Percentiles rank a stretch among this genome's conserved stretches.
phyloP scores from a whole-genome alignment of 2,329 filamentous ascomycete species.

The Diaporthe eres region DNA sequence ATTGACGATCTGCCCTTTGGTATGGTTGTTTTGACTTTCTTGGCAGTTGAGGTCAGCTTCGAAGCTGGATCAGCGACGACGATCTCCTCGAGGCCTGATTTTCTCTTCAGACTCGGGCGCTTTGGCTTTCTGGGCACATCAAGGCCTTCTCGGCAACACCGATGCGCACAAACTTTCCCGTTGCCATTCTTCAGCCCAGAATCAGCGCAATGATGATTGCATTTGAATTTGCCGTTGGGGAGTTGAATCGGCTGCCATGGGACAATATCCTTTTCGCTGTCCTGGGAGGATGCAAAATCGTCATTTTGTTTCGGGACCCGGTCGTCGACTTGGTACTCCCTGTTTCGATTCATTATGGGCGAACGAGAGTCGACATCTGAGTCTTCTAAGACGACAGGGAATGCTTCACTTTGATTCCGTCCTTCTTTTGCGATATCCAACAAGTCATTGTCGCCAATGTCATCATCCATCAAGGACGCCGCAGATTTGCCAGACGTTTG shows the following conservation, averaged over 20 bases:
- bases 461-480: slow-evolving; percentile 49
- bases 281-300: background rate
- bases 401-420: too few relatives aligned
- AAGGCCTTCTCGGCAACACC: slow-evolving; percentile 79
- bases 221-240: slow-evolving; percentile 80
- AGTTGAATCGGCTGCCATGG: slow-evolving; percentile 63
- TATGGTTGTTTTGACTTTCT: background rate
- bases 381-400: background rate
- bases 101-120: slow-evolving; percentile 49
- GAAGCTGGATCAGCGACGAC: background rate
- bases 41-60: background rate
- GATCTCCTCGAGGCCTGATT: slow-evolving; percentile 43
- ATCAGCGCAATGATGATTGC: slow-evolving; percentile 76
- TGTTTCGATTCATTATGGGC: background rate
- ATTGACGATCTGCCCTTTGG: background rate
- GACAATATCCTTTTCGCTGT: background rate
- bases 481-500: background rate
- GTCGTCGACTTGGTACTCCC: background rate
- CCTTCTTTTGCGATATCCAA: slow-evolving; percentile 50
- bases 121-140: slow-evolving; percentile 70
- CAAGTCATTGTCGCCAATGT: slow-evolving; percentile 59
- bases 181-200: slow-evolving; percentile 51
- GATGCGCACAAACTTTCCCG: slow-evolving; percentile 73
- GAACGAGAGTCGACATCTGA: background rate
- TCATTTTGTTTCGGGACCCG: background rate